Percentiles rank a stretch among this genome's conserved stretches.
Conservation (phyloP, 2,329 filamentous ascomycete genomes). For the Zymoseptoria crescenta region DNA sequence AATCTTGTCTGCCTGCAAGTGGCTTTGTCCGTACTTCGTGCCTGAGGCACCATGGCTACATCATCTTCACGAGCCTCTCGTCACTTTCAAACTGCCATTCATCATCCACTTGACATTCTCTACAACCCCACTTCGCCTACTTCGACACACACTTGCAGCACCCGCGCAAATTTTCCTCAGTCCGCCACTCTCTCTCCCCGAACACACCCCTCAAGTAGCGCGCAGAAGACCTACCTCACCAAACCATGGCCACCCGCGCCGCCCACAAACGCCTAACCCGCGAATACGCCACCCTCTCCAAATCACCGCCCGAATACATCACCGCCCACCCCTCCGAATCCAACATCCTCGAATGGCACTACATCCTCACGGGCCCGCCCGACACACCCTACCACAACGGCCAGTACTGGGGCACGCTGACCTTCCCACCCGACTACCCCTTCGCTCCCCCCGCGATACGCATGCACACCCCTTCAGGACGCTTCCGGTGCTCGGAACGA, state of each 20-base stretch:
- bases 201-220: background rate
- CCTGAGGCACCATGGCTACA: background rate
- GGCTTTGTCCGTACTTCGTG: background rate
- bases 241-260: conserved; percentile 32
- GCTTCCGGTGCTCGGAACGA: conserved; percentile 86
- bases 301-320: conserved; percentile 29
- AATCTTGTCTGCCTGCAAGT: too few species aligned
- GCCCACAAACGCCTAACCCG: conserved; percentile 33
- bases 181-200: background rate
- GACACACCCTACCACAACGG: conserved; percentile 89
- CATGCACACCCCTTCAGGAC: conserved; percentile 95
- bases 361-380: conserved; percentile 84
- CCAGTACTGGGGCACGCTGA: conserved; percentile 95
- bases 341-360: conserved; percentile 33
- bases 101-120: background rate
- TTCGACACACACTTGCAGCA: background rate
- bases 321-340: conserved; percentile 27
- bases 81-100: background rate
- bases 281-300: conserved; percentile 31
- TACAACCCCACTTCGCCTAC: background rate
- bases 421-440: conserved; percentile 93
- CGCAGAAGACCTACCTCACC: background rate
- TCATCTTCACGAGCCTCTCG: background rate
- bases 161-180: background rate
- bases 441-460: conserved; percentile 95